Conservation (phyloP, 2,329 filamentous ascomycete genomes). For the Pseudogymnoascus pannorum region DNA sequence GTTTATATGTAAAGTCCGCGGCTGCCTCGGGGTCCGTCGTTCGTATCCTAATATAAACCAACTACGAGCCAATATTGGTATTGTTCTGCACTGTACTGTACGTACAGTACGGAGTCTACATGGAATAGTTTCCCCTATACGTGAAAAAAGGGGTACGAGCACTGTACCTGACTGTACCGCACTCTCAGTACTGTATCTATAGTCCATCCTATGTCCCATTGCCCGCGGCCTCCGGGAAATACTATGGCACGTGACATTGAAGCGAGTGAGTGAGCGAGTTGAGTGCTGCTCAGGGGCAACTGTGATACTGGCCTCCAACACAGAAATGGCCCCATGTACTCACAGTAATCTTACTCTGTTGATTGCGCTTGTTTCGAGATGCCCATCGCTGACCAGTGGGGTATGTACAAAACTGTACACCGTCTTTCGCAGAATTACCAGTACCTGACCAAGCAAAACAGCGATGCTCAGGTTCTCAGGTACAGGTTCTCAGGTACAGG, state of each 20-base stretch:
- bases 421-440: neutral
- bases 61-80: neutral
- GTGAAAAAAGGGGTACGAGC: neutral
- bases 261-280: no score
- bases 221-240: neutral
- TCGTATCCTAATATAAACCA: constrained; percentile 1
- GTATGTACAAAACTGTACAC: neutral
- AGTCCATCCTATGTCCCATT: neutral
- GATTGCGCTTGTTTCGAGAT: neutral
- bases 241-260: neutral
- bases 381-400: neutral
- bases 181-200: neutral
- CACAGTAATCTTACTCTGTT: constrained; percentile 2
- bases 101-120: neutral
- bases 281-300: neutral
- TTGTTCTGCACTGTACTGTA: neutral
- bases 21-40: neutral
- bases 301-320: constrained; percentile 1
- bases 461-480: neutral
- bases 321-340: neutral
- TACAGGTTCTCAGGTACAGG: no score
- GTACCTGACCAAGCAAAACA: neutral
- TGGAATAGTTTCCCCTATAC: neutral
- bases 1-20: neutral
- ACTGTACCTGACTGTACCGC: neutral